Base-by-base conservation (phyloP, 768 basidiomycete genomes). In the Boletus coccyginus region DNA sequence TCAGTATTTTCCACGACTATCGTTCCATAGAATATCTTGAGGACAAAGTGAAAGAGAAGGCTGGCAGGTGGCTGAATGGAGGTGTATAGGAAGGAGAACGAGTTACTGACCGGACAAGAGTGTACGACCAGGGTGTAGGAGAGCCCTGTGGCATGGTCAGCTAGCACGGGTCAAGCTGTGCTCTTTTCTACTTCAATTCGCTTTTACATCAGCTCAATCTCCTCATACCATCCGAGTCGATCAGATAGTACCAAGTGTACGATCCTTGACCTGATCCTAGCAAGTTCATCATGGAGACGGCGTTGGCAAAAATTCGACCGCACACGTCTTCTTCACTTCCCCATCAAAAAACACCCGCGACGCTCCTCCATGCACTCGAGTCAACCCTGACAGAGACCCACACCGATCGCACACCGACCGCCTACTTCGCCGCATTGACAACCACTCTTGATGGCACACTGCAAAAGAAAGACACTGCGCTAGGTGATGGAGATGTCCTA, bases 341-440 rank as follows among this genome's bases (percentile, higher is more conserved):
- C 1, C 91, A 96, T 66, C 94, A 98, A 75, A 92, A 92, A 70
- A 81, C 88, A 54, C 93, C 94, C 6, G 96, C 95, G 29, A 84
- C 82, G 45, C 83, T 98, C 24, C 81, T 98, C 43, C 73, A 80
- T 54, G 95, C 94, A 3, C 77, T 98, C 62, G 96, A 98, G 73
- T 80, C 85, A 16, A 92, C 87, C 40, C 82, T 87, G 62, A 74
- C 79, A 62, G 89, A 92, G 64, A 86, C 88, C 64, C 76, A 75
- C 58, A 78, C 86, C 9, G 85, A 88, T 51, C 73, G 75, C 40
- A 80, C 88, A 9, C 80, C 95, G 8, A 94, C 93, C 1, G 96
- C 97, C 32, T 98, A 98, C 76, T 97, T 95, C 73, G 92, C 94
- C n/a, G 88, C 90, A 4, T 78, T 96, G 56, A 76, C 92, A 47